Evolutionary conservation across 805 yeast species (phyloP).

Genomic region (Candida ponderosae): DNA sequence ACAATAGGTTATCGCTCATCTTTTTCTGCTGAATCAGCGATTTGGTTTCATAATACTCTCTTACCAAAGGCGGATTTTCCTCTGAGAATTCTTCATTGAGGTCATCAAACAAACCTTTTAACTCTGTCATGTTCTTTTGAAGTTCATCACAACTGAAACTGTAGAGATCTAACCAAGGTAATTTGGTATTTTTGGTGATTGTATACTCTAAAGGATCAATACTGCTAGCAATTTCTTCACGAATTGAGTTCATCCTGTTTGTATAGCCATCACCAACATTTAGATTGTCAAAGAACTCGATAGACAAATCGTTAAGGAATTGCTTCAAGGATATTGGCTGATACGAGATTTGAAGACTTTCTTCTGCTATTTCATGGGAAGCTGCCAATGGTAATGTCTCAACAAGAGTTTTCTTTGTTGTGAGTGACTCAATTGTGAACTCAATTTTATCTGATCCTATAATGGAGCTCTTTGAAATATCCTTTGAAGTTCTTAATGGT

Average conservation of each 20-base stretch:
- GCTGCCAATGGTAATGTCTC: conserved; percentile 16
- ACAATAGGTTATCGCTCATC: conserved; percentile 15
- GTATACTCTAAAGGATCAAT: conserved; percentile 10
- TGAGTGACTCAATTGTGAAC: conserved; percentile 1
- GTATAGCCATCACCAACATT: conserved; percentile 17
- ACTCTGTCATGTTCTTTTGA: conserved; percentile 17
- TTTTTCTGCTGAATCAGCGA: conserved; percentile 14
- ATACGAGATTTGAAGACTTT: conserved; percentile 5
- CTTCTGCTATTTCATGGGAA: conserved; percentile 11
- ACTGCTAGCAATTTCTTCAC: background rate
- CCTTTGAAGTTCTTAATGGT: conserved; percentile 13
- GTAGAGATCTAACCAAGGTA: conserved; percentile 20
- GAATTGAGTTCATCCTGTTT: conserved; percentile 7
- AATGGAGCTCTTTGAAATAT: conserved; percentile 7
- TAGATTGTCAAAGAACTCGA: conserved; percentile 20
- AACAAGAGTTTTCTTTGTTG: background rate
- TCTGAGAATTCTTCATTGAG: conserved; percentile 17
- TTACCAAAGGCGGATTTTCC: conserved; percentile 18
- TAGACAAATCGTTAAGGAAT: conserved; percentile 16
- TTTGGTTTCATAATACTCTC: conserved; percentile 15
- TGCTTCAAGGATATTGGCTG: conserved; percentile 16
- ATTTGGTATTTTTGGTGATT: conserved; percentile 13
- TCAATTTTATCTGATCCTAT: conserved; percentile 10
- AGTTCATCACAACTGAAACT: conserved; percentile 20
- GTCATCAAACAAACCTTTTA: conserved; percentile 15